These are phyloP conservation scores for Pseudonitzschia multistriata DNA, from an alignment of 108 stramenopile genomes.

Conservation along the genomic window DNA sequence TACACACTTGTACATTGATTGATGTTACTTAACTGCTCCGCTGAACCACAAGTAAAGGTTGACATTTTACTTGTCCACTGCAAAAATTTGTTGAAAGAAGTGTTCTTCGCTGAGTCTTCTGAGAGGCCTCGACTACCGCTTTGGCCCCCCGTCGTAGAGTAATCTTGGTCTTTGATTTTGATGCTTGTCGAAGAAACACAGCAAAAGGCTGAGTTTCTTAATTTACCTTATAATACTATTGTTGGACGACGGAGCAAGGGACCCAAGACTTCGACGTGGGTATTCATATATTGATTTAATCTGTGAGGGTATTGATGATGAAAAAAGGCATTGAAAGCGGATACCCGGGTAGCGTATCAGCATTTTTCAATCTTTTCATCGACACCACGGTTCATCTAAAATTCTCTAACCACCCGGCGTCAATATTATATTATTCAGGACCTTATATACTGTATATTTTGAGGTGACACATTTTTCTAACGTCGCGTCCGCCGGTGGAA, in stretches of 20 bases:
- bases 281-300: not conserved
- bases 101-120: conserved; percentile 24
- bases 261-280: conserved; percentile 1
- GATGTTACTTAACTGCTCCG: conserved; percentile 25
- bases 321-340: too few species aligned
- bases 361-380: not conserved
- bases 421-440: not conserved
- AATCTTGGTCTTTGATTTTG: conserved; percentile 37
- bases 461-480: not conserved
- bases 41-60: conserved; percentile 37
- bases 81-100: conserved; percentile 33
- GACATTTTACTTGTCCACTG: conserved; percentile 59
- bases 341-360: too few species aligned
- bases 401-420: not conserved
- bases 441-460: not conserved
- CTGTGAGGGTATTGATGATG: not conserved
- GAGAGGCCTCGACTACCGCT: conserved; percentile 42
- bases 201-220: conserved; percentile 31
- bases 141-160: conserved; percentile 36
- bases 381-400: not conserved
- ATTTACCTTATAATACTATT: conserved; percentile 17
- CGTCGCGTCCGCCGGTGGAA: not conserved
- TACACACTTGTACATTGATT: conserved; percentile 13
- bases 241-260: conserved; percentile 14
- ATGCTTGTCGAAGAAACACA: conserved; percentile 34